Conservation (phyloP, 805 yeast genomes). For the Metschnikowia proteae region DNA sequence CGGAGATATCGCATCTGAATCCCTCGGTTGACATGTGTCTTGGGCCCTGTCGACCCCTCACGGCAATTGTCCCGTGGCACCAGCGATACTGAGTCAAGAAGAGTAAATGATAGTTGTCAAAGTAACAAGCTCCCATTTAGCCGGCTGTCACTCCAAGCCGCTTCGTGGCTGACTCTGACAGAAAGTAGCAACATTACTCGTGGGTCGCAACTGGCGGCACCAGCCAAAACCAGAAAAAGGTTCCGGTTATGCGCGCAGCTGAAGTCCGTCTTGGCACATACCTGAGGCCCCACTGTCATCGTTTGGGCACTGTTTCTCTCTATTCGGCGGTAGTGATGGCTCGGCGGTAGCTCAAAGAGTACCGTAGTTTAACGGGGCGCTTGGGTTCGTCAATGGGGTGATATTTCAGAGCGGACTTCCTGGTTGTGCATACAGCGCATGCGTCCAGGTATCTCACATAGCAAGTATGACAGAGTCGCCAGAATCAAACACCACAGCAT, state of each 20-base stretch:
- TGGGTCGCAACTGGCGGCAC: background rate
- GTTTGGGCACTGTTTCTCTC: too few relatives aligned
- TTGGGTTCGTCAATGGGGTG: background rate
- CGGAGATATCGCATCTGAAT: slow-evolving; percentile 3
- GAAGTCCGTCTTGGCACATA: background rate
- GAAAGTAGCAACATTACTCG: background rate
- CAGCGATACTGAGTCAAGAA: too few relatives aligned
- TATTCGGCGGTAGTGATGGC: too few relatives aligned
- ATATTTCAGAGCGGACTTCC: background rate
- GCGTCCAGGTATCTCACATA: slow-evolving; percentile 2
- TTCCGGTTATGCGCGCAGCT: background rate
- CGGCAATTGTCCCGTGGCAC: background rate
- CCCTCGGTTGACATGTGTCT: slow-evolving; percentile 3
- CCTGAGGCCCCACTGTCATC: background rate
- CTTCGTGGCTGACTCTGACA: background rate
- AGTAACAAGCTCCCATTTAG: background rate
- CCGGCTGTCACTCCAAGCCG: background rate
- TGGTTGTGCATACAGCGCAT: slow-evolving; percentile 1
- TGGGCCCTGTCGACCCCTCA: background rate
- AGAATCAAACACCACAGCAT: background rate
- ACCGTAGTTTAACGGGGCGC: too few relatives aligned
- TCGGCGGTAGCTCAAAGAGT: too few relatives aligned
- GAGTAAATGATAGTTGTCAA: too few relatives aligned
- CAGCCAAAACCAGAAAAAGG: background rate
- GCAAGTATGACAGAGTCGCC: background rate